Evolutionary conservation across 1,284 basidiomycete genomes (phyloP), one percentile per base, ranked within the genome.

Genomic region (Stereum hirsutum): DNA sequence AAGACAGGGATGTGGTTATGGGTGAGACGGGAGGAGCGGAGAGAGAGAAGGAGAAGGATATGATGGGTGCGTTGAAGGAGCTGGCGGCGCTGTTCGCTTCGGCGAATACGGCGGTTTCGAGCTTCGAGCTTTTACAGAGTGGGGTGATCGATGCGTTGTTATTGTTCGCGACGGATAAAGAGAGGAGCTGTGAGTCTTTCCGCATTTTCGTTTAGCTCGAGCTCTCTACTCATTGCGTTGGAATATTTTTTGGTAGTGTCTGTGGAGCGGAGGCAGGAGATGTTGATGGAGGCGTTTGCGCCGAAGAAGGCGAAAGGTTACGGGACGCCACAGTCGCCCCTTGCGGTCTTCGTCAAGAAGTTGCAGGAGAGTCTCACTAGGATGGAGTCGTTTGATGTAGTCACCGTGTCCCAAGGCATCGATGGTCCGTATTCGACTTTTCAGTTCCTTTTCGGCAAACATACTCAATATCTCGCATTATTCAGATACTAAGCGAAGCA

Each of bases 41-140:
- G n/a, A n/a, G n/a, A n/a, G 69, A 77, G 1, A 69, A 72, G n/a
- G 83, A 88, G 59, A 75, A 74, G 50, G 75, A 79, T 25, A 60
- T 89, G n/a, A 61, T 69, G 20, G 73, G 76, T 27, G 75, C 78
- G 10, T 63, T 96, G 20, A 68, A 71, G 44, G 79, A 84, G 49
- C 69, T 98, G 17, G 87, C 89, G 0, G 71, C 74, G 12, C 70
- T 93, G 35, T 95, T 99, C 59, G 69, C 81, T 1, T 81, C 81
- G n/a, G 72, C 75, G 25, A 74, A 79, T 53, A 76, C 74, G 3
- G 86, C 91, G 8, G 79, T 98, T 10, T 97, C 94, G 1, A 96
- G 93, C 62, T 99, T 98, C 53, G 96, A 99, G 66, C 65, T 99
- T 32, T 67, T 97, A 43, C 88, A 96, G 56, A 95, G 91, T 55